phyloP scores from a whole-genome alignment of 305 asterid genomes.

The Galium porrigens region DNA sequence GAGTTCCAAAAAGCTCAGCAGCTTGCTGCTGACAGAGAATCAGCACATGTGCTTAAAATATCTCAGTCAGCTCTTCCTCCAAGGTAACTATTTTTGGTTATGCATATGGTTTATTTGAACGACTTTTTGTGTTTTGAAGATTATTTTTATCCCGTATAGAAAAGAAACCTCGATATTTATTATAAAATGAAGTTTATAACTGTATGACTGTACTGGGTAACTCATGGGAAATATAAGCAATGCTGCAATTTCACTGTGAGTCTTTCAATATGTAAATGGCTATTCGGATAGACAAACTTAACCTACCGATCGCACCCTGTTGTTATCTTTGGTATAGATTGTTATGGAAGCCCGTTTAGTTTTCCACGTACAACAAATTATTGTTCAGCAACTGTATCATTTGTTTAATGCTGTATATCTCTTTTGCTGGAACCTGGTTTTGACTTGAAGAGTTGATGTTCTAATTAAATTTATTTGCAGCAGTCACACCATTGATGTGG shows the following conservation, averaged over 20 bases:
- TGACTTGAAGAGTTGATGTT: neutral
- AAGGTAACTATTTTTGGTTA: slow-evolving; percentile 23
- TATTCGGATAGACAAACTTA: neutral
- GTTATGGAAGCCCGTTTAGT: neutral
- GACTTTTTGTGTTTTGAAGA: neutral
- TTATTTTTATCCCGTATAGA: neutral
- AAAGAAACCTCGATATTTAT: neutral
- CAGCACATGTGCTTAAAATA: slow-evolving; percentile 25
- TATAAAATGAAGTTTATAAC: neutral
- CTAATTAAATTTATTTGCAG: slow-evolving; percentile 23
- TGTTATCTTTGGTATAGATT: neutral
- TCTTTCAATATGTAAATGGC: neutral
- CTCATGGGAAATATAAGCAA: neutral
- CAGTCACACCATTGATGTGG: slow-evolving; percentile 34
- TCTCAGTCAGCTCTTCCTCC: slow-evolving; percentile 25
- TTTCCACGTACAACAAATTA: neutral
- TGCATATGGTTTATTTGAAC: neutral
- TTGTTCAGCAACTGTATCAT: neutral
- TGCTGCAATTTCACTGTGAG: neutral
- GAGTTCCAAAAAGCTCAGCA: slow-evolving; percentile 55
- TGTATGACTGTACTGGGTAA: neutral
- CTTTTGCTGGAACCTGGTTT: neutral
- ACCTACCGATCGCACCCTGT: neutral
- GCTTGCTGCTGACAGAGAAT: slow-evolving; percentile 47
- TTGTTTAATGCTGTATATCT: slow-evolving; percentile 1